phyloP scores from a whole-genome alignment of 2,329 filamentous ascomycete species.

The Talaromyces sp. region DNA sequence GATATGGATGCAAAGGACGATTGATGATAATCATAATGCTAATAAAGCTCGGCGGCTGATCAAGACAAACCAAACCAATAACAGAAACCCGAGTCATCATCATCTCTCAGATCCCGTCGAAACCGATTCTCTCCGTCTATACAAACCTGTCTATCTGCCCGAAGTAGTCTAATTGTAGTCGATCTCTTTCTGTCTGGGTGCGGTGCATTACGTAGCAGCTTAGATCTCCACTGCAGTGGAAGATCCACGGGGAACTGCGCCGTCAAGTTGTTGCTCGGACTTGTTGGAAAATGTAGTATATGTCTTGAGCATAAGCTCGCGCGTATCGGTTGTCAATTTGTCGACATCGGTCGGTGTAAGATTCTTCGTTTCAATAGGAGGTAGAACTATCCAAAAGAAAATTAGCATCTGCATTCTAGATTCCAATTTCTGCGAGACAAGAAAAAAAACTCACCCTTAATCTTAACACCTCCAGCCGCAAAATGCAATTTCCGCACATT shows the following conservation, averaged over 20 bases:
- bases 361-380: conserved; percentile 71
- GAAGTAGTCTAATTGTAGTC: not conserved
- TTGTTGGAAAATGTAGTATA: conserved; percentile 40
- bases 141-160: not conserved
- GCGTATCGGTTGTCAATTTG: conserved; percentile 60
- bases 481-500: conserved; percentile 62
- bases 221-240: conserved; percentile 34
- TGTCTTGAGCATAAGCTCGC: conserved; percentile 68
- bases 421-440: conserved; percentile 16
- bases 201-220: too few relatives aligned
- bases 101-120: not conserved
- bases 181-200: not conserved
- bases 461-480: conserved; percentile 63
- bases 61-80: not conserved
- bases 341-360: conserved; percentile 74
- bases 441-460: conserved; percentile 57
- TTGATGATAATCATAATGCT: not conserved
- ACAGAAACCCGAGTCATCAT: not conserved
- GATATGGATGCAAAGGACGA: not conserved
- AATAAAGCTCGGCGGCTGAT: not conserved
- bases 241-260: conserved; percentile 20
- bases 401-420: not conserved
- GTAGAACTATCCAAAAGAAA: conserved; percentile 63
- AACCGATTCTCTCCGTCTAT: not conserved
- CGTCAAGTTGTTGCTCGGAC: conserved; percentile 19